A percentile compares a stretch with the other conserved stretches of the same genome.
These are phyloP conservation scores for Macrocybe gigantea DNA, from an alignment of 768 basidiomycete genomes.

Conservation along the genomic window DNA sequence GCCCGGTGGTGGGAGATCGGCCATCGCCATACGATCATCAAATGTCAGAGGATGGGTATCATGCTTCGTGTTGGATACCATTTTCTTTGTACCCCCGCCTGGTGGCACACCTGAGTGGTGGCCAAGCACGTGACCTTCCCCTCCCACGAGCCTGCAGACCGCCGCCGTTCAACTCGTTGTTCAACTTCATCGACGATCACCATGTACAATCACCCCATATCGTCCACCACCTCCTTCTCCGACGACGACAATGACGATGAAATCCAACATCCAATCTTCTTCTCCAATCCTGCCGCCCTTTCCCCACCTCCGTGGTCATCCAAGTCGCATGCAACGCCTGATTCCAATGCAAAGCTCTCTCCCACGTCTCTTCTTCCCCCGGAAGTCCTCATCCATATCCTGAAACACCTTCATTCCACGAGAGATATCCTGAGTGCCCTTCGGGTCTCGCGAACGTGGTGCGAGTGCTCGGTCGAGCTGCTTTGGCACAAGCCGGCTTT, in stretches of 20 bases:
- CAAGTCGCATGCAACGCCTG: slow-evolving; percentile 22
- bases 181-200: slow-evolving; percentile 29
- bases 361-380: slow-evolving; percentile 73
- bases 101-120: no score
- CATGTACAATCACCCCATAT: slow-evolving; percentile 52
- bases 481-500: slow-evolving; percentile 91
- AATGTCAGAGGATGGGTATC: slow-evolving; percentile 18
- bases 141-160: no score
- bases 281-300: slow-evolving; percentile 36
- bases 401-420: slow-evolving; percentile 73
- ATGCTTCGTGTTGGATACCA: not conserved
- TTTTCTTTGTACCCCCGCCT: no score
- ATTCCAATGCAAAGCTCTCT: slow-evolving; percentile 30
- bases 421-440: slow-evolving; percentile 71
- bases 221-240: slow-evolving; percentile 74
- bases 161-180: slow-evolving; percentile 3
- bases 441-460: slow-evolving; percentile 88
- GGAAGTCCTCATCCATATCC: slow-evolving; percentile 89
- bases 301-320: slow-evolving; percentile 68
- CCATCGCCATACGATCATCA: slow-evolving; percentile 30
- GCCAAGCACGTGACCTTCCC: no score
- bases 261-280: slow-evolving; percentile 42
- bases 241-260: slow-evolving; percentile 61
- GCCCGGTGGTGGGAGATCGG: slow-evolving; percentile 54
- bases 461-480: slow-evolving; percentile 91